Conservation (phyloP, 768 basidiomycete species). For the Cystofilobasidium ferigula region DNA sequence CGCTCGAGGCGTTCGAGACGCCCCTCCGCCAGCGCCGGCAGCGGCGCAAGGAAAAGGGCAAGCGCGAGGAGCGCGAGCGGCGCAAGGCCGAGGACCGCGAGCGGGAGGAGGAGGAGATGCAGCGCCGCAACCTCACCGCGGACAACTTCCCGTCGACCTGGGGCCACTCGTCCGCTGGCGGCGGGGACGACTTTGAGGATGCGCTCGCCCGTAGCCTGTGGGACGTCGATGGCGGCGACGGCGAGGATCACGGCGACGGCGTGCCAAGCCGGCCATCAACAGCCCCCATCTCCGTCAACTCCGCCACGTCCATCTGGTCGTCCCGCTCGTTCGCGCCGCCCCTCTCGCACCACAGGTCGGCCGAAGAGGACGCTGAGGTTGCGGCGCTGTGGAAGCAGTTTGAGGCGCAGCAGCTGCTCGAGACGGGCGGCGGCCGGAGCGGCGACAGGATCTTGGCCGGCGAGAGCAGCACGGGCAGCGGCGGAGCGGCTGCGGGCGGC, state of each 20-base stretch:
- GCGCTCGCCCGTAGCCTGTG: constrained; percentile 22
- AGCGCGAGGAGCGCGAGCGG: constrained; percentile 71
- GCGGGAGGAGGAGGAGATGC: constrained; percentile 42
- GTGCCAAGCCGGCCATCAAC: neutral
- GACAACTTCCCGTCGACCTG: neutral
- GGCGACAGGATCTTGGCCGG: neutral
- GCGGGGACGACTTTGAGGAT: constrained; percentile 24
- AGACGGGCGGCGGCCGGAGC: neutral
- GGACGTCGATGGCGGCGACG: neutral
- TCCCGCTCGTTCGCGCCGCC: constrained; percentile 23
- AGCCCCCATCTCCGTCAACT: neutral
- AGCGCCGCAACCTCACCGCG: neutral
- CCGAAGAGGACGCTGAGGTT: constrained; percentile 20
- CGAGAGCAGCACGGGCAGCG: neutral
- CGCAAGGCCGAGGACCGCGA: constrained; percentile 64
- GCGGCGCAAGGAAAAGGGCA: constrained; percentile 66
- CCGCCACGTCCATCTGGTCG: constrained; percentile 11
- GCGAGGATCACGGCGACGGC: neutral
- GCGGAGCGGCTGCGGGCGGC: constrained; percentile 10
- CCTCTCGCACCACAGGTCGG: neutral
- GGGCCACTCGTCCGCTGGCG: neutral
- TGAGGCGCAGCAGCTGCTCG: constrained; percentile 13
- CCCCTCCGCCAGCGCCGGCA: constrained; percentile 63
- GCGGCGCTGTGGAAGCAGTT: constrained; percentile 21
- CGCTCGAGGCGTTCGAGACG: constrained; percentile 70